Conservation (phyloP, 176 grass and related monocot species). For the Oryza punctata region DNA sequence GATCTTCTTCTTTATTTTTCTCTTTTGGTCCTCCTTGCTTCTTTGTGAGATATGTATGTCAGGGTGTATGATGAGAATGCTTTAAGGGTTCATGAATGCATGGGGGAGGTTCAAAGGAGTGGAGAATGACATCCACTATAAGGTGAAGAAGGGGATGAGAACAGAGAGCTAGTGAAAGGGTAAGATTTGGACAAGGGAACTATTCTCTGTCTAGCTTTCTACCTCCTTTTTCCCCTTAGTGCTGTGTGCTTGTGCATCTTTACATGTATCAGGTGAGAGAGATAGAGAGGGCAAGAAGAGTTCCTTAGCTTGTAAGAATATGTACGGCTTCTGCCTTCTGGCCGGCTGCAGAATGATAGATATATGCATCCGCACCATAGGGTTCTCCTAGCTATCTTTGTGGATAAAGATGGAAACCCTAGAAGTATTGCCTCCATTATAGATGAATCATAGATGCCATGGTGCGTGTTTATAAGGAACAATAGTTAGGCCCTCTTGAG, state of each 20-base stretch:
- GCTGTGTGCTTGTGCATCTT: neutral
- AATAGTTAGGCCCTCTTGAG: too few species aligned
- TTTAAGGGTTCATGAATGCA: conserved; percentile 24
- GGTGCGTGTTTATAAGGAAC: neutral
- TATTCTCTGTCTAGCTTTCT: neutral
- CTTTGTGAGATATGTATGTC: conserved; percentile 3
- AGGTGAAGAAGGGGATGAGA: neutral
- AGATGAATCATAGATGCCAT: neutral
- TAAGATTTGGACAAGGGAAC: neutral
- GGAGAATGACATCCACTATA: conserved; percentile 46
- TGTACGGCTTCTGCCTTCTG: neutral
- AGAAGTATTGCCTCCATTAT: neutral
- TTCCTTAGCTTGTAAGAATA: conserved; percentile 34
- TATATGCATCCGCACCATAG: neutral
- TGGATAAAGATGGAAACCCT: neutral
- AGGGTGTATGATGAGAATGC: neutral
- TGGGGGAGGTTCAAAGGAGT: conserved; percentile 18
- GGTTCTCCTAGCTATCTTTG: neutral
- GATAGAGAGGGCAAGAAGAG: neutral
- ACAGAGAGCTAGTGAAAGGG: neutral
- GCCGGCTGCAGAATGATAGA: neutral
- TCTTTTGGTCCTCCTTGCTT: neutral
- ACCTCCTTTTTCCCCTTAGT: neutral
- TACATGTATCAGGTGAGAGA: neutral
- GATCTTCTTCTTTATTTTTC: neutral